Percentiles rank a stretch among this genome's conserved stretches.
These are phyloP conservation scores for Citrullus mucosospermus DNA, from an alignment of 306 rosid species.

Conservation along the genomic window DNA sequence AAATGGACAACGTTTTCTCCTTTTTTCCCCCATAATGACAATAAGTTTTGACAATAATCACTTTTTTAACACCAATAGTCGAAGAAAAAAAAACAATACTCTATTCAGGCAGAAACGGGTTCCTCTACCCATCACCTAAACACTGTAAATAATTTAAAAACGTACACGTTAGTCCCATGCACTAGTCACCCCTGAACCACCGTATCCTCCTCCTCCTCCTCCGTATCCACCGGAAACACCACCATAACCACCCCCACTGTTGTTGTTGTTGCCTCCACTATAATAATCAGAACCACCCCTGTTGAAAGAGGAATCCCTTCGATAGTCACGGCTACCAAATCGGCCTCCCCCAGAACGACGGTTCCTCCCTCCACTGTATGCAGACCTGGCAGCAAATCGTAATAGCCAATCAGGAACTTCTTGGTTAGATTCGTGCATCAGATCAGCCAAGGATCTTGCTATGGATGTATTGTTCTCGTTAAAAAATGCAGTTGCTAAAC, in stretches of 20 bases:
- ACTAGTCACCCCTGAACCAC: slow-evolving; percentile 46
- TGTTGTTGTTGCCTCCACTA: slow-evolving; percentile 30
- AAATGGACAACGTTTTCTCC: slow-evolving; percentile 26
- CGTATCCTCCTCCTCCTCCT: slow-evolving; percentile 53
- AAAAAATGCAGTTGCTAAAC: slow-evolving; percentile 82
- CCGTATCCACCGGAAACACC: slow-evolving; percentile 52
- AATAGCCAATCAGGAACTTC: slow-evolving; percentile 80
- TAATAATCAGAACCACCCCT: slow-evolving; percentile 46
- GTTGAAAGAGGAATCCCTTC: slow-evolving; percentile 37
- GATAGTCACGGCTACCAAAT: slow-evolving; percentile 70
- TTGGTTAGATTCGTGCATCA: slow-evolving; percentile 75
- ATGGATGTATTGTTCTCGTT: slow-evolving; percentile 63
- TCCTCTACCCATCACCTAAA: slow-evolving; percentile 27
- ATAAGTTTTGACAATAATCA: slow-evolving; percentile 15
- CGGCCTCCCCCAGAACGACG: slow-evolving; percentile 73
- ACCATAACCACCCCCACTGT: slow-evolving; percentile 40
- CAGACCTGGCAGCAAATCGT: slow-evolving; percentile 55
- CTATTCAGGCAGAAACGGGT: slow-evolving; percentile 17
- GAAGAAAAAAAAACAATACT: slow-evolving; percentile 20
- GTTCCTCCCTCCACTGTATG: slow-evolving; percentile 65
- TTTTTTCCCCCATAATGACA: slow-evolving; percentile 21
- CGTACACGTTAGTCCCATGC: slow-evolving; percentile 53
- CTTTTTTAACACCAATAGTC: slow-evolving; percentile 24
- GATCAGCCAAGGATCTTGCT: slow-evolving; percentile 61
- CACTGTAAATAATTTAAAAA: slow-evolving; percentile 15